phyloP scores from a whole-genome alignment of 116 monocot species.

The Iris pallida region DNA sequence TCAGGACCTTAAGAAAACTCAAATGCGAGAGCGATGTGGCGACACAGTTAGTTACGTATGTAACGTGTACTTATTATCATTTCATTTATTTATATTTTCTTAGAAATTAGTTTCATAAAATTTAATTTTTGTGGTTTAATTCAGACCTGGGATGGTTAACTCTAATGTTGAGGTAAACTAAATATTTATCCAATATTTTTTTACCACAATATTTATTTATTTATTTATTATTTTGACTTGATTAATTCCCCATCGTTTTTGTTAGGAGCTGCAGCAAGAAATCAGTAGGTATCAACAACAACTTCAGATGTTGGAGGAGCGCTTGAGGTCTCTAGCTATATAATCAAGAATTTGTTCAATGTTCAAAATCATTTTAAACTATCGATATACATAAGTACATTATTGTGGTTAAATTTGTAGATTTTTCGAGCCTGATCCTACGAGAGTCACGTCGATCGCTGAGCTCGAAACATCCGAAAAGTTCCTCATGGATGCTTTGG shows the following conservation, averaged over 20 bases:
- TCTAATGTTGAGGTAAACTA: slow-evolving; percentile 44
- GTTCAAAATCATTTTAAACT: neutral
- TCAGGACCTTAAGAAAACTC: slow-evolving; percentile 58
- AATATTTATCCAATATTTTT: neutral
- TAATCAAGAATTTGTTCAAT: neutral
- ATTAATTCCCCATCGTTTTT: neutral
- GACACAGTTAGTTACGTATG: slow-evolving; percentile 39
- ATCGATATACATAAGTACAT: neutral
- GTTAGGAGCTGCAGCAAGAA: slow-evolving; percentile 53
- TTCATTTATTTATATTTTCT: neutral
- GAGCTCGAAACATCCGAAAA: slow-evolving; percentile 62
- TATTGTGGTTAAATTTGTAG: slow-evolving; percentile 16
- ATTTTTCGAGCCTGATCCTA: slow-evolving; percentile 57
- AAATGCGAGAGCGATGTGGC: slow-evolving; percentile 55
- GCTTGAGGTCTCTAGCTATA: slow-evolving; percentile 35
- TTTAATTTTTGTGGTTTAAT: neutral
- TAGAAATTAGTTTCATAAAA: neutral
- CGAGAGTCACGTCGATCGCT: slow-evolving; percentile 20
- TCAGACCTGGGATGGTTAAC: slow-evolving; percentile 29
- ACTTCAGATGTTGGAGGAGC: slow-evolving; percentile 45
- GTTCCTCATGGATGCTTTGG: slow-evolving; percentile 46
- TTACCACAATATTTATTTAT: neutral
- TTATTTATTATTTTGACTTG: neutral
- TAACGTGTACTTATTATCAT: neutral
- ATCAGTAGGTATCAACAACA: slow-evolving; percentile 47